These are phyloP conservation scores for Ceratopteris richardii DNA, from an alignment of 75 land plant species.

Conservation along the genomic window DNA sequence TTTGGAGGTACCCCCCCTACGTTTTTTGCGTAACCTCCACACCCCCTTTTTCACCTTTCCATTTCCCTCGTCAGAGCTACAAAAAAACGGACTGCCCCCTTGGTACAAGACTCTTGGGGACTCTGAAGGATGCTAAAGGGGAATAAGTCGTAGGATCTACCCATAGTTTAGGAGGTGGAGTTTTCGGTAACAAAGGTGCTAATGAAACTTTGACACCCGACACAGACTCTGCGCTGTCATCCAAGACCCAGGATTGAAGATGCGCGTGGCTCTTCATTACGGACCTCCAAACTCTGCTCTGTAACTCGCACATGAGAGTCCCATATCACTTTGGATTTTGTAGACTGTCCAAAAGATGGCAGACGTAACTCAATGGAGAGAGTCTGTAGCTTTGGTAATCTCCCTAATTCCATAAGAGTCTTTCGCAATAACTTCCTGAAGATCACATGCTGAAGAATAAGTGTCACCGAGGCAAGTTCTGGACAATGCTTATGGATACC, in stretches of 20 bases:
- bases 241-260: constrained; percentile 29
- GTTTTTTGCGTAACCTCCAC: not conserved
- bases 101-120: constrained; percentile 17
- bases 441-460: constrained; percentile 27
- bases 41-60: too few species aligned
- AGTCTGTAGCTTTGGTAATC: constrained; percentile 20
- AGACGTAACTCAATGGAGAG: constrained; percentile 29
- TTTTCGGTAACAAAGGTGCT: too few species aligned
- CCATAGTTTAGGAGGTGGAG: constrained; percentile 40
- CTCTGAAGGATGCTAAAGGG: constrained; percentile 27
- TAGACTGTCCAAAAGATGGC: constrained; percentile 31
- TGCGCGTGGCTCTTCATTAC: constrained; percentile 13
- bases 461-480: constrained; percentile 25
- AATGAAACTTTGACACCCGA: too few species aligned
- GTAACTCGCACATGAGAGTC: constrained; percentile 24
- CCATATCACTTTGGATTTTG: constrained; percentile 30
- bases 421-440: constrained; percentile 16
- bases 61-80: too few species aligned
- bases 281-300: constrained; percentile 26
- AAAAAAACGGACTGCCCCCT: not conserved
- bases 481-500: constrained; percentile 20
- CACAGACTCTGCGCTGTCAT: constrained; percentile 8
- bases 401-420: constrained; percentile 24
- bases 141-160: constrained; percentile 25
- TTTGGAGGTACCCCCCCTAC: too few species aligned